These are phyloP conservation scores for Pythium sp. DNA, from an alignment of 352 stramenopile species.

Conservation along the genomic window DNA sequence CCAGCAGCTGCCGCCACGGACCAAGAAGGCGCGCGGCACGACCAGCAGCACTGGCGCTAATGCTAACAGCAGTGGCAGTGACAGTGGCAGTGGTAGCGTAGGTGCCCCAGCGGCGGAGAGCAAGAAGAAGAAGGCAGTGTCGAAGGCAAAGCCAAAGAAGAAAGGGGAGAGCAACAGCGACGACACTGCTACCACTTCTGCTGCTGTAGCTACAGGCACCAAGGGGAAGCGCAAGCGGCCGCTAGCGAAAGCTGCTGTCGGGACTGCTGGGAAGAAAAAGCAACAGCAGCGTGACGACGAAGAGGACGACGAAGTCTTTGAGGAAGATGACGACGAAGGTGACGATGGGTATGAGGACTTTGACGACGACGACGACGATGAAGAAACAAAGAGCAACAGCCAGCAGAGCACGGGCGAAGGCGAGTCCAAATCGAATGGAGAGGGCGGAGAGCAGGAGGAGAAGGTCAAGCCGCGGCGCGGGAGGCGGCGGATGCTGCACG, in stretches of 20 bases:
- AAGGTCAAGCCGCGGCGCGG: conserved; percentile 31
- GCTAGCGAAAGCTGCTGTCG: neutral
- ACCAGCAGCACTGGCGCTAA: too few species aligned
- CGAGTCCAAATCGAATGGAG: neutral
- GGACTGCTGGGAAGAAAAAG: neutral
- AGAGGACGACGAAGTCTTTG: neutral
- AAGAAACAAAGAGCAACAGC: conserved; percentile 10
- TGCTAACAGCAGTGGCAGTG: too few species aligned
- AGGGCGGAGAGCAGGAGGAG: neutral
- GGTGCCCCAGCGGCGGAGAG: neutral
- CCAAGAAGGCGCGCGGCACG: neutral
- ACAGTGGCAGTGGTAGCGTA: too few species aligned
- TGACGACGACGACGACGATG: conserved; percentile 1
- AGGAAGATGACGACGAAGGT: neutral
- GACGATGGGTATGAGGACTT: neutral
- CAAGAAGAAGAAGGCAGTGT: conserved; percentile 1
- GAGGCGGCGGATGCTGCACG: conserved; percentile 49
- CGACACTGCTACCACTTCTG: neutral
- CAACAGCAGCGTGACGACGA: neutral
- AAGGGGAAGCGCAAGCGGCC: conserved; percentile 14
- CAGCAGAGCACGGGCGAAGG: neutral
- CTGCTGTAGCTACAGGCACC: neutral
- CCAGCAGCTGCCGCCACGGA: neutral
- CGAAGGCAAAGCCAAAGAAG: neutral
- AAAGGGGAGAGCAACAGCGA: neutral